Percentiles rank a stretch among this genome's conserved stretches.
Conservation (phyloP, 495 filamentous ascomycete species). For the Bathelium albidoporum region DNA sequence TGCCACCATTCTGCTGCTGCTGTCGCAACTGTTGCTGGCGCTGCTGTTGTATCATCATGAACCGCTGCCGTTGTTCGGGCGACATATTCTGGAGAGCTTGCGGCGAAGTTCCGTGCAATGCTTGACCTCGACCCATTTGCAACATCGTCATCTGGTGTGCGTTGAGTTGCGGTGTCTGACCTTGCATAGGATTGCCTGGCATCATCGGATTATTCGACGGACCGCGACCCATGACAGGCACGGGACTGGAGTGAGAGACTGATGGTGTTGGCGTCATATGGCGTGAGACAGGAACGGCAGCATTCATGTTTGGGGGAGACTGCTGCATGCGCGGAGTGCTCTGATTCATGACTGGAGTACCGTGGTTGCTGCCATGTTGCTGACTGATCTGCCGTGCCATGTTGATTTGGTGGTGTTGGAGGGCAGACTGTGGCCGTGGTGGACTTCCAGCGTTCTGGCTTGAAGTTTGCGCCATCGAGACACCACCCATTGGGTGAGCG, state of each 20-base stretch:
- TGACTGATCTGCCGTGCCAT: slow-evolving; percentile 76
- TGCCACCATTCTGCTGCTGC: neutral
- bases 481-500: slow-evolving; percentile 38
- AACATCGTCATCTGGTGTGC: slow-evolving; percentile 22
- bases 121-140: slow-evolving; percentile 4
- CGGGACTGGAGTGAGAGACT: slow-evolving; percentile 26
- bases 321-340: slow-evolving; percentile 75
- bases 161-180: slow-evolving; percentile 15
- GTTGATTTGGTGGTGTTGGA: slow-evolving; percentile 58
- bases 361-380: slow-evolving; percentile 37
- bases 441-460: slow-evolving; percentile 67
- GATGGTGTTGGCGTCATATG: slow-evolving; percentile 40
- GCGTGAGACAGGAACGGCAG: slow-evolving; percentile 39
- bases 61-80: slow-evolving; percentile 12
- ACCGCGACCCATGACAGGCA: slow-evolving; percentile 53
- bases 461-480: slow-evolving; percentile 69
- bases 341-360: slow-evolving; percentile 50
- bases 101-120: slow-evolving; percentile 12
- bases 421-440: slow-evolving; percentile 62
- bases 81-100: slow-evolving; percentile 10
- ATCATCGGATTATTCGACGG: slow-evolving; percentile 42
- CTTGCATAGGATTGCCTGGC: slow-evolving; percentile 22
- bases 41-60: slow-evolving; percentile 7
- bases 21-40: neutral
- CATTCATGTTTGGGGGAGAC: slow-evolving; percentile 61